Base-by-base conservation (phyloP, 495 filamentous ascomycete genomes). In the Lindgomyces ingoldianus region DNA sequence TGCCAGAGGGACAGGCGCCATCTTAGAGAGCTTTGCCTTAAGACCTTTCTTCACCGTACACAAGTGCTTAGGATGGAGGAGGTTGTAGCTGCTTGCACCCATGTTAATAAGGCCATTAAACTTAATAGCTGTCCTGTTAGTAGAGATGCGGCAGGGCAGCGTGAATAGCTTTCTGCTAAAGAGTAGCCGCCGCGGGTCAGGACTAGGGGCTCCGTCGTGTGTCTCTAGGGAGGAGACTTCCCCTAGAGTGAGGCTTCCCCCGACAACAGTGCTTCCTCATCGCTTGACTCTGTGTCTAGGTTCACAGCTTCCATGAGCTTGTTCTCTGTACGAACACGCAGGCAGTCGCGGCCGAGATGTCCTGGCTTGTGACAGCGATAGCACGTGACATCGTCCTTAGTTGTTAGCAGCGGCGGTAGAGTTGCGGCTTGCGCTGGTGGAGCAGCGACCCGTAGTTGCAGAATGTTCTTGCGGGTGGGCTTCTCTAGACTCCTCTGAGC, bases 211-310 rank as follows among this genome's bases (percentile, higher is more conserved):
- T 39, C 33, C 33, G 33, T 39, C 33, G 6, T 6, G 6, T 6
- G 14, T 6, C 33, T 39, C 33, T 39, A 39, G 33, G 33, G 33
- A 39, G 33, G 33, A 39, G 33, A 39, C 33, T 39, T 47, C 12
- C 19, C 44, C 44, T 47, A 47, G 44, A 47, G 44, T 47, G n/a
- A 47, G 44, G 8, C 44, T 47, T 47, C 44, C 44, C 44, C 44
- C 24, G n/a, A 51, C 26, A 9, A n/a, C n/a, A n/a, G n/a, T 9
- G 25, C 33, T 39, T 39, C 33, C 6, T 39, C 33, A 6, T 39
- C 33, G 33, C 33, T 39, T 6, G 33, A 39, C 6, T 14, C 33
- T 39, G 14, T 6, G 14, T 6, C 33, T 14, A 39, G 33, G 33
- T 39, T 39, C 33, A 14, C 33, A 39, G 33, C 33, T 39, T 39